Evolutionary conservation across 2,329 filamentous ascomycete species (phyloP).

Genomic region (Pseudocercospora vitis): DNA sequence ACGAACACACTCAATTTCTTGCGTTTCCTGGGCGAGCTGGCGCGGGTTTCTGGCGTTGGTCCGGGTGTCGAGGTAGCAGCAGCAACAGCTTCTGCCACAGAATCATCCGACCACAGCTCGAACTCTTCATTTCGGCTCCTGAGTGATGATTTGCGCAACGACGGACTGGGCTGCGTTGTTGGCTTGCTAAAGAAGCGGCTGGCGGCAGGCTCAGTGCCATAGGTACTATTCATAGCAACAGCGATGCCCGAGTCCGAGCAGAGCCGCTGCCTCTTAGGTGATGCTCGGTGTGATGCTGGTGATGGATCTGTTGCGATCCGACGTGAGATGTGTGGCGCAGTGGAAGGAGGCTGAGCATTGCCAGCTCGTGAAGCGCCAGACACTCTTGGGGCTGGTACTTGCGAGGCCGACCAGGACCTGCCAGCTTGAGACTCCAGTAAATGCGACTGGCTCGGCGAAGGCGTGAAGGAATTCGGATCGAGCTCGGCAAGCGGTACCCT

Average conservation of each 20-base stretch:
- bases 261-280: conserved; percentile 33
- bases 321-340: conserved; percentile 45
- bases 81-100: conserved; percentile 46
- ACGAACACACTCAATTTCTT: conserved; percentile 34
- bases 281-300: conserved; percentile 14
- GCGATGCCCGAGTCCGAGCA: conserved; percentile 43
- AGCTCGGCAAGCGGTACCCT: conserved; percentile 65
- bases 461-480: conserved; percentile 66
- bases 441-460: conserved; percentile 64
- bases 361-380: conserved; percentile 21
- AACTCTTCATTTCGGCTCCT: conserved; percentile 42
- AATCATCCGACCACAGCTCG: conserved; percentile 52
- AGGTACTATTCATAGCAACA: conserved; percentile 31
- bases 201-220: conserved; percentile 36
- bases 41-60: conserved; percentile 19
- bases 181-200: conserved; percentile 49
- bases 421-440: conserved; percentile 56
- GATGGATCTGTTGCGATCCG: conserved; percentile 41
- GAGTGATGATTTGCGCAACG: conserved; percentile 39
- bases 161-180: conserved; percentile 43
- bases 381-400: conserved; percentile 39
- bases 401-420: conserved; percentile 56
- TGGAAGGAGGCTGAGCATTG: conserved; percentile 38
- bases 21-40: conserved; percentile 29
- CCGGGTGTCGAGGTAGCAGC: conserved; percentile 31